A percentile compares a stretch with the other conserved stretches of the same genome.
Evolutionary conservation across 768 basidiomycete species (phyloP).

Genomic region (Auricularia sp.): DNA sequence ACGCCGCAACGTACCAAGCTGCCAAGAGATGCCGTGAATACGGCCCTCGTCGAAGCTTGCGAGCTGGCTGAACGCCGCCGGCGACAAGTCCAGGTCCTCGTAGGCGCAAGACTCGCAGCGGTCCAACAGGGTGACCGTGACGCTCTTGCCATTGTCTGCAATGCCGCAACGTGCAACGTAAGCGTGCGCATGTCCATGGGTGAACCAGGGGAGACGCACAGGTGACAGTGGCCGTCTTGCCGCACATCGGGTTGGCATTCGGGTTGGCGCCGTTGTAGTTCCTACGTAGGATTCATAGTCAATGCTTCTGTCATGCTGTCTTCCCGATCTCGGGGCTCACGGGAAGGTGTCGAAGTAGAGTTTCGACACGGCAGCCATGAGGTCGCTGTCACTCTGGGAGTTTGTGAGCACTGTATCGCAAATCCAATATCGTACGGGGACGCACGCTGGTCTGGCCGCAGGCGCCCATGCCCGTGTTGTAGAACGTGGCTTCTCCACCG

Average conservation of each 20-base stretch:
- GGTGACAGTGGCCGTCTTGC: constrained; percentile 28
- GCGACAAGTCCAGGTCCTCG: constrained; percentile 51
- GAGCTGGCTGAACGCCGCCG: constrained; percentile 42
- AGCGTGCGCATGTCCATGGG: constrained; percentile 4
- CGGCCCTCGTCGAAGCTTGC: constrained; percentile 19
- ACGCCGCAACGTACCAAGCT: not conserved
- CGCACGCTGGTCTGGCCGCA: constrained; percentile 46
- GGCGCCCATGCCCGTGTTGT: constrained; percentile 50
- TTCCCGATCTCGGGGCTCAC: constrained; percentile 26
- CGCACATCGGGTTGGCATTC: constrained; percentile 68
- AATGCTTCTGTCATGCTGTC: not conserved
- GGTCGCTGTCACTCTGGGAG: constrained; percentile 37
- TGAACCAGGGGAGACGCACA: constrained; percentile 33
- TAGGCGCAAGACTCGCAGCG: constrained; percentile 47
- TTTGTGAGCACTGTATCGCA: constrained; percentile 52
- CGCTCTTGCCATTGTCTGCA: constrained; percentile 41
- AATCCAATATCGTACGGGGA: constrained; percentile 30
- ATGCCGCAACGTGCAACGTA: constrained; percentile 3
- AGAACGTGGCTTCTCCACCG: constrained; percentile 32
- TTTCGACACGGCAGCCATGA: constrained; percentile 50
- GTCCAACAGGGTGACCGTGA: constrained; percentile 47
- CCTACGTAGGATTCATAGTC: constrained; percentile 29
- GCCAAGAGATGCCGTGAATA: not conserved
- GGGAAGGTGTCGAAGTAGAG: constrained; percentile 49
- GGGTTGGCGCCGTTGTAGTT: constrained; percentile 47